phyloP scores from a whole-genome alignment of 805 yeast genomes.

The Candida ficus region DNA sequence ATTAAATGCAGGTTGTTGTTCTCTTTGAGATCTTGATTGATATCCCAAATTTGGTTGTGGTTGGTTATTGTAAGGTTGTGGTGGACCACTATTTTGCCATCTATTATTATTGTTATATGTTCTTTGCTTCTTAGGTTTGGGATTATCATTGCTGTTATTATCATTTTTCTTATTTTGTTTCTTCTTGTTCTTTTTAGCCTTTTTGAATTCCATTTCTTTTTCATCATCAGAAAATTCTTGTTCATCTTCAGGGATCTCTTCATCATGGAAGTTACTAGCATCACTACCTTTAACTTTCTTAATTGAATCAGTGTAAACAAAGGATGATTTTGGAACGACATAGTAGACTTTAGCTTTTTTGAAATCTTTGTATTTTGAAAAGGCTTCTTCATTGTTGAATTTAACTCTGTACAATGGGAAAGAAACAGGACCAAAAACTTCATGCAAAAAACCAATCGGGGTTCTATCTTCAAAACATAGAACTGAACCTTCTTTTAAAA shows the following conservation, averaged over 20 bases:
- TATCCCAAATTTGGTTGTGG: slow-evolving; percentile 8
- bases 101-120: not conserved
- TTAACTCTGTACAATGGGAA: slow-evolving; percentile 77
- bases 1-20: slow-evolving; percentile 10
- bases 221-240: slow-evolving; percentile 96
- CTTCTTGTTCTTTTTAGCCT: slow-evolving; percentile 36
- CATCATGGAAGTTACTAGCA: slow-evolving; percentile 93
- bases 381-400: slow-evolving; percentile 47
- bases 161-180: slow-evolving; percentile 1
- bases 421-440: slow-evolving; percentile 84
- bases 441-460: slow-evolving; percentile 73
- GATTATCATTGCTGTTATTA: not conserved
- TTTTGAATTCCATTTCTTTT: slow-evolving; percentile 68
- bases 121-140: slow-evolving; percentile 2
- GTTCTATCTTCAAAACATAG: slow-evolving; percentile 71
- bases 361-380: slow-evolving; percentile 38
- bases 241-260: slow-evolving; percentile 88
- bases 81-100: not conserved
- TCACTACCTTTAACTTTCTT: slow-evolving; percentile 80
- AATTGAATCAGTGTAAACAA: slow-evolving; percentile 68
- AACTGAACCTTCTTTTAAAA: slow-evolving; percentile 74
- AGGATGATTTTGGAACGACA: slow-evolving; percentile 77
- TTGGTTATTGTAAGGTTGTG: not conserved
- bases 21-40: slow-evolving; percentile 24
- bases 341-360: slow-evolving; percentile 61